Percentiles rank a stretch among this genome's conserved stretches.
phyloP scores from a whole-genome alignment of 2,329 filamentous ascomycete species.

The Nothomitra cinnamomea region DNA sequence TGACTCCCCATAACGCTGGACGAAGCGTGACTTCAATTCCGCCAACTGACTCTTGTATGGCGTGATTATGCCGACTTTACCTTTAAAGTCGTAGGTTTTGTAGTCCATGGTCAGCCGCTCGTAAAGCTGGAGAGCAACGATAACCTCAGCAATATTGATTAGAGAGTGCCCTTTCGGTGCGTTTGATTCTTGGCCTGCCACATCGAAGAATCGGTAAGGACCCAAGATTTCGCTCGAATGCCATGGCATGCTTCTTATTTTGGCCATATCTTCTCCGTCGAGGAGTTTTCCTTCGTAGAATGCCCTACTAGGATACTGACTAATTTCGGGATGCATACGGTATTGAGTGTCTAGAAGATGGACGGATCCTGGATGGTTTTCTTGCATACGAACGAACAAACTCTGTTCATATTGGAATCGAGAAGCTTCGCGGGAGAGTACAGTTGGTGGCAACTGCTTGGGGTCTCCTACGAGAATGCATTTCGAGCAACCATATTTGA shows the following conservation, averaged over 20 bases:
- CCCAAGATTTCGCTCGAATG: slow-evolving; percentile 66
- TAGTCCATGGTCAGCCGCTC: slow-evolving; percentile 62
- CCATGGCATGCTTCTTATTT: slow-evolving; percentile 65
- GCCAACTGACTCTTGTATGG: slow-evolving; percentile 89
- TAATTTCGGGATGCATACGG: slow-evolving; percentile 98
- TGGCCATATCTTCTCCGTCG: slow-evolving; percentile 71
- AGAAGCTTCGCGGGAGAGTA: slow-evolving; percentile 83
- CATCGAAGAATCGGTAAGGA: slow-evolving; percentile 94
- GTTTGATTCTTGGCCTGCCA: slow-evolving; percentile 69
- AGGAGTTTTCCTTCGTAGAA: slow-evolving; percentile 84
- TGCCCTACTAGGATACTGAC: slow-evolving; percentile 68
- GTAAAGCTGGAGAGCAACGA: slow-evolving; percentile 74
- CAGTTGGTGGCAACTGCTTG: slow-evolving; percentile 89
- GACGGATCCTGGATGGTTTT: slow-evolving; percentile 71
- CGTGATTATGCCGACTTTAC: slow-evolving; percentile 92
- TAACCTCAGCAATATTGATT: slow-evolving; percentile 74
- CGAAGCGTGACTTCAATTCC: slow-evolving; percentile 62
- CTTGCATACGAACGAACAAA: slow-evolving; percentile 96
- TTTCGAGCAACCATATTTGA: slow-evolving; percentile 94
- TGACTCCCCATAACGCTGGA: slow-evolving; percentile 49
- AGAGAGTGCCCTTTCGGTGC: slow-evolving; percentile 77
- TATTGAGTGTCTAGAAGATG: slow-evolving; percentile 96
- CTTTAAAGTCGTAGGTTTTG: slow-evolving; percentile 46
- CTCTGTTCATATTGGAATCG: slow-evolving; percentile 93
- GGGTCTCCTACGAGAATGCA: slow-evolving; percentile 96